phyloP scores from a whole-genome alignment of 2,329 filamentous ascomycete genomes.

The Hypoxylon sp. region DNA sequence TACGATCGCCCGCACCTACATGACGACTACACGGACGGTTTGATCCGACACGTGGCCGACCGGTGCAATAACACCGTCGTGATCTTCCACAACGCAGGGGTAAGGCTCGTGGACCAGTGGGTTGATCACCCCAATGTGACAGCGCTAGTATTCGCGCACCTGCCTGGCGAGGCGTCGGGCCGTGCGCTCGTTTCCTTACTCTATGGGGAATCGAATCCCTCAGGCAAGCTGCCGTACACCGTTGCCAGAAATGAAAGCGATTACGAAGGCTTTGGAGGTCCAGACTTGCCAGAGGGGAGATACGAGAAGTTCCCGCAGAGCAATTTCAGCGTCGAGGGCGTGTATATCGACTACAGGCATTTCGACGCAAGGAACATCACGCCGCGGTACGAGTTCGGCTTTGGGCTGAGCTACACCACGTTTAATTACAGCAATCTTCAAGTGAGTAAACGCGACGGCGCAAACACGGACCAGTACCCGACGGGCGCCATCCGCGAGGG shows the following conservation, averaged over 20 bases:
- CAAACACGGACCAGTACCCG: constrained; percentile 56
- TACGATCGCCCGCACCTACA: constrained; percentile 72
- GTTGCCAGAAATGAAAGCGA: constrained; percentile 70
- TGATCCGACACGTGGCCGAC: constrained; percentile 70
- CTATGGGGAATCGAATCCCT: constrained; percentile 70
- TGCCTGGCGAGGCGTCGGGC: constrained; percentile 76
- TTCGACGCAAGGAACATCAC: constrained; percentile 65
- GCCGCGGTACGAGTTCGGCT: constrained; percentile 70
- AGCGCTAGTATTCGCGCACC: constrained; percentile 73
- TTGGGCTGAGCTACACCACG: constrained; percentile 69
- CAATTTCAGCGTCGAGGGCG: constrained; percentile 64
- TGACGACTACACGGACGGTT: constrained; percentile 75
- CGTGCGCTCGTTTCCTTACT: constrained; percentile 68
- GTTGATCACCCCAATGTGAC: constrained; percentile 75
- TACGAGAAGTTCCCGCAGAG: constrained; percentile 67
- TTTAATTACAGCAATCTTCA: constrained; percentile 64
- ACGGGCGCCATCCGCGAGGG: constrained; percentile 59
- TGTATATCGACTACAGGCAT: constrained; percentile 68
- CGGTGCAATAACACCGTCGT: constrained; percentile 75
- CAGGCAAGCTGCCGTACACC: constrained; percentile 73
- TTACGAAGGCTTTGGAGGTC: constrained; percentile 64
- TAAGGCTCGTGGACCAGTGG: constrained; percentile 72
- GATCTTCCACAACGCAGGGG: constrained; percentile 74
- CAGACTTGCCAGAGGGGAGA: constrained; percentile 62
- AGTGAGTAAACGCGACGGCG: constrained; percentile 53